Conservation (phyloP, 2,329 filamentous ascomycete genomes). For the Epichloe sibirici region DNA sequence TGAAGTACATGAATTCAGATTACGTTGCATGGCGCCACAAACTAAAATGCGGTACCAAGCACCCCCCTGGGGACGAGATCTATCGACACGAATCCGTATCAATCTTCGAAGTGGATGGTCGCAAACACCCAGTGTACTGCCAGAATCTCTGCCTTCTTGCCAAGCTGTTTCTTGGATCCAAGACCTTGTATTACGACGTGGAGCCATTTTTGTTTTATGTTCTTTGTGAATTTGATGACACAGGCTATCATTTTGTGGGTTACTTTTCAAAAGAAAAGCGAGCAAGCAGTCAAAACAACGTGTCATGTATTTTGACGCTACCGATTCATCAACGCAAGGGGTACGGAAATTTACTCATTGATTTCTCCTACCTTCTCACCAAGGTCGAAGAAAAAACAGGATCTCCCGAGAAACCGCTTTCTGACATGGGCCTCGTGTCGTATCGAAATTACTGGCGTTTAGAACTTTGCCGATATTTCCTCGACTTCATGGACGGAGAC, state of each 20-base stretch:
- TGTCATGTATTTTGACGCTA: constrained; percentile 90
- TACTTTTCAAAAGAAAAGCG: constrained; percentile 99
- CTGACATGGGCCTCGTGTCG: constrained; percentile 94
- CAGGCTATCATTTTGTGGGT: constrained; percentile 93
- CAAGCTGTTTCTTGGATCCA: constrained; percentile 96
- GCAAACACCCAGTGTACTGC: constrained; percentile 96
- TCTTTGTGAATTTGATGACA: constrained; percentile 84
- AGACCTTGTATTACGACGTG: constrained; percentile 96
- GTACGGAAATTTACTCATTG: constrained; percentile 91
- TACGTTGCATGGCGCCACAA: constrained; percentile 98
- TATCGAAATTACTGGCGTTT: constrained; percentile 97
- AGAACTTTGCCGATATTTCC: constrained; percentile 72
- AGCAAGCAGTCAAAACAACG: constrained; percentile 88
- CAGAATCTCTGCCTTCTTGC: constrained; percentile 93
- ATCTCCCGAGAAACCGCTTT: constrained; percentile 92
- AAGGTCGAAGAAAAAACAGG: constrained; percentile 87
- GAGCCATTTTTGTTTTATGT: constrained; percentile 97
- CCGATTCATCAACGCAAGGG: constrained; percentile 96
- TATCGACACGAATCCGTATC: constrained; percentile 85
- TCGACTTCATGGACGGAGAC: constrained; percentile 30
- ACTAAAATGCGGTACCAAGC: constrained; percentile 89
- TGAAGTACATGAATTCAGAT: constrained; percentile 99
- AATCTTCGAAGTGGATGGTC: constrained; percentile 94
- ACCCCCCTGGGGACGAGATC: constrained; percentile 97
- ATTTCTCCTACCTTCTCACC: constrained; percentile 95